A percentile compares a stretch with the other conserved stretches of the same genome.
phyloP scores from a whole-genome alignment of 108 stramenopile species.

The Nannochloropsis gaditana region DNA sequence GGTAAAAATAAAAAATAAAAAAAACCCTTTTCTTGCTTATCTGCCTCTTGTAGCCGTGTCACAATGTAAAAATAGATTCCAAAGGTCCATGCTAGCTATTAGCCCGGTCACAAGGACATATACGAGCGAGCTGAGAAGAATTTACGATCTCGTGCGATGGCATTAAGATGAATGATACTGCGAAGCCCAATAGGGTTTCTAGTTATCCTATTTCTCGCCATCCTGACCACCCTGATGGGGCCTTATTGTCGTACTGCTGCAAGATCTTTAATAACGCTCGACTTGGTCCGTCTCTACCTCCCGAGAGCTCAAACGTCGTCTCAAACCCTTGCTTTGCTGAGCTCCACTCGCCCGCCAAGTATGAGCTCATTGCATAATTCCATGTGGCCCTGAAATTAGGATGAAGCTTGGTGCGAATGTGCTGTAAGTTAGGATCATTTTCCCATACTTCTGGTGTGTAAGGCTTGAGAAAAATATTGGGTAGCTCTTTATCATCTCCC shows the following conservation, averaged over 20 bases:
- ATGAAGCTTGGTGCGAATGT: not conserved
- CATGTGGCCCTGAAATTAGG: not conserved
- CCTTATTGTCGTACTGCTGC: not conserved
- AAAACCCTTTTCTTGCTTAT: no score
- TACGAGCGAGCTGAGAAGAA: no score
- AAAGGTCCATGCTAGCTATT: no score
- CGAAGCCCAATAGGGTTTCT: not conserved
- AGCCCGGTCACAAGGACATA: no score
- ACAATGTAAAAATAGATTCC: no score
- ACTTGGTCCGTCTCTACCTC: slow-evolving; percentile 2
- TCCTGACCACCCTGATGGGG: not conserved
- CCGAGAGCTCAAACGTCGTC: not conserved
- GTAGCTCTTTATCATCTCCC: not conserved
- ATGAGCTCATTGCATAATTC: slow-evolving; percentile 18
- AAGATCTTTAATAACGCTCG: not conserved
- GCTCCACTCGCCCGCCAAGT: slow-evolving; percentile 17
- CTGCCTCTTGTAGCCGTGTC: no score
- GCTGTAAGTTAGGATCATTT: not conserved
- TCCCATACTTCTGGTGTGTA: not conserved
- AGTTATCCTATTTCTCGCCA: not conserved
- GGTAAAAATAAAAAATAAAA: no score
- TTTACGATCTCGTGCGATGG: no score
- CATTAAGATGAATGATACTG: no score
- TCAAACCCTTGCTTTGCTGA: slow-evolving; percentile 1
- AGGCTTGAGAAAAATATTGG: not conserved